Conservation (phyloP, 768 basidiomycete species). For the Trichaptum fuscoviolaceum region DNA sequence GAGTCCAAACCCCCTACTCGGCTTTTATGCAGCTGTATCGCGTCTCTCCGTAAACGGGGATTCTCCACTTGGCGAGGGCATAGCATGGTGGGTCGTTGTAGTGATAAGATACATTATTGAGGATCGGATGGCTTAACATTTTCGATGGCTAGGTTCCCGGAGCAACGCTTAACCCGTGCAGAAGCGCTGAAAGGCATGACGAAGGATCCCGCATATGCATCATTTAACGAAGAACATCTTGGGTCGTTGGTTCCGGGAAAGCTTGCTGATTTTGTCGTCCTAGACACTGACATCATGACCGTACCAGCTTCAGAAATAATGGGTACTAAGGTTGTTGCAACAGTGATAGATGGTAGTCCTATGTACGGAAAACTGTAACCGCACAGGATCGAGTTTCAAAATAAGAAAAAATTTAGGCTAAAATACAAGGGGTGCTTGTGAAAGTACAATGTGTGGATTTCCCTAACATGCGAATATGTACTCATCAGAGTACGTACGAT, state of each 20-base stretch:
- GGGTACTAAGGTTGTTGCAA: slow-evolving; percentile 59
- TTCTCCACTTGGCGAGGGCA: slow-evolving; percentile 71
- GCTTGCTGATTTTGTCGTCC: slow-evolving; percentile 82
- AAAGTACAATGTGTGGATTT: not conserved
- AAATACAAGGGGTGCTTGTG: not conserved
- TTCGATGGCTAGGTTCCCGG: slow-evolving; percentile 54
- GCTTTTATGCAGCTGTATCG: slow-evolving; percentile 86
- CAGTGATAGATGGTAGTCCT: slow-evolving; percentile 69
- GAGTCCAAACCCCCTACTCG: slow-evolving; percentile 79
- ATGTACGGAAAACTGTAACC: slow-evolving; percentile 42
- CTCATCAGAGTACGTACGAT: not conserved
- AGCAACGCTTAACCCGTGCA: slow-evolving; percentile 67
- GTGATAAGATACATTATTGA: not conserved
- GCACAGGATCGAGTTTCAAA: not conserved
- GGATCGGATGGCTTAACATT: slow-evolving; percentile 1
- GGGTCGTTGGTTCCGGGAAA: slow-evolving; percentile 77
- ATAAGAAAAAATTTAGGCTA: not conserved
- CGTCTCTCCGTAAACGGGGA: slow-evolving; percentile 61
- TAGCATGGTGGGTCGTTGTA: slow-evolving; percentile 61
- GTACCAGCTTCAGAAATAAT: slow-evolving; percentile 58
- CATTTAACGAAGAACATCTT: slow-evolving; percentile 63
- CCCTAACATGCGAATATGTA: not conserved
- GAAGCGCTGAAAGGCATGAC: slow-evolving; percentile 93
- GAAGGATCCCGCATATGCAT: slow-evolving; percentile 81
- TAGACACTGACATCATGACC: slow-evolving; percentile 76